Base-by-base conservation (phyloP, 306 rosid genomes). In the Cyclanthera cordifolia region DNA sequence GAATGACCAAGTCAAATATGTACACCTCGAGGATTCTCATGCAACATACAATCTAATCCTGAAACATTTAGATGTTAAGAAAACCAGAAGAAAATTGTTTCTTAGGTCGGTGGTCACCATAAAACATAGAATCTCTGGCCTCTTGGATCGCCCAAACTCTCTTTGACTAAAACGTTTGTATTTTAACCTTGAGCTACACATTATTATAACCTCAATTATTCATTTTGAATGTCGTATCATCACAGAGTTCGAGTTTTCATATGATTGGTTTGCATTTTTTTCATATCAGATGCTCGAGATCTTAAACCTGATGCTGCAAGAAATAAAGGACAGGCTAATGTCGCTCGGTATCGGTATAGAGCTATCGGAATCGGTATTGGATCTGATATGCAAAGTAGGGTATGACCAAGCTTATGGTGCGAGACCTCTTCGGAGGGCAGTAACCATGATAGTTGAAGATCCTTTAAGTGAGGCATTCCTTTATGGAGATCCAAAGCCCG, bases 321-420 rank as follows among this genome's bases (percentile, higher is more conserved):
- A 93, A 78, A 72, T 93, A 69, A 85, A 84, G 80, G 79, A 80
- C 52, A 83, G 93, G 82, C 81, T 83, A 0, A 53, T 49, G 39
- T 72, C 86, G 61, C 81, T 77, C 8, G 94, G 95, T 64, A 63
- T 93, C 25, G 76, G 80, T 65, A 41, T 89, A 61, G 82, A 80
- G 71, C 87, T 93, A 37, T 89, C 96, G 54, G 95, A 89, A 61
- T 78, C 95, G 12, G 75, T 93, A 5, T 84, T 82, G 81, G 74
- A 80, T 49, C 82, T 85, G 47, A 80, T 87, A 13, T 85, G 92
- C 60, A 70, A 79, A 54, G 79, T 76, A 78, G 98, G 96, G 7
- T 93, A 89, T 73, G 77, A 86, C 79, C 71, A 78, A 53, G 72
- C 67, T 52, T 89, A 87, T 69, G 98, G 98, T 45, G 98, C 96